Evolutionary conservation across 495 filamentous ascomycete genomes (phyloP).

Genomic region (Wilcoxina mikolae): DNA sequence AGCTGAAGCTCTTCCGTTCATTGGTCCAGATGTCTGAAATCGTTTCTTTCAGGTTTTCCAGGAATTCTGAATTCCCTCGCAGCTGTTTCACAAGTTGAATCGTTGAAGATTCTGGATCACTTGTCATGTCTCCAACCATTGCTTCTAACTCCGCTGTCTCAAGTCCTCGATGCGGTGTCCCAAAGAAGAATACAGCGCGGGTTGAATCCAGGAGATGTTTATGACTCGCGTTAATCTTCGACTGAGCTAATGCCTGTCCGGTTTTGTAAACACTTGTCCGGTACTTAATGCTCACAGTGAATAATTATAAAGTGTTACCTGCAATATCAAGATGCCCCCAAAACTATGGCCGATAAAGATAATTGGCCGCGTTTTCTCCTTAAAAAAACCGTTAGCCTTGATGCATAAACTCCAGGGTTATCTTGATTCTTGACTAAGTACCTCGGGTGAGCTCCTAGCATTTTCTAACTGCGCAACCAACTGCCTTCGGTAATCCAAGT

Average conservation of each 20-base stretch:
- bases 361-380: conserved; percentile 24
- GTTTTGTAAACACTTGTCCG: no score
- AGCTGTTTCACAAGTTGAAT: not conserved
- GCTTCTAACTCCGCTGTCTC: conserved; percentile 8
- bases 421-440: not conserved
- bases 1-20: conserved; percentile 13
- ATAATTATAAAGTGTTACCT: conserved; percentile 15
- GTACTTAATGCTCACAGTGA: not conserved
- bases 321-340: conserved; percentile 28
- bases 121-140: conserved; percentile 6
- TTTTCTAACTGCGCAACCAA: conserved; percentile 21
- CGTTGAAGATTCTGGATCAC: not conserved
- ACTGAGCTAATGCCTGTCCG: conserved; percentile 3
- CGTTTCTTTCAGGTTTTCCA: conserved; percentile 2
- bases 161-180: conserved; percentile 18
- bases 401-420: not conserved
- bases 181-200: conserved; percentile 13
- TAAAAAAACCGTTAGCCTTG: no score
- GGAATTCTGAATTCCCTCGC: conserved; percentile 8
- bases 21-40: conserved; percentile 6
- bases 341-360: conserved; percentile 31
- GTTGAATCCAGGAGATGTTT: conserved; percentile 8
- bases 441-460: conserved; percentile 15
- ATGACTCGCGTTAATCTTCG: conserved; percentile 1
- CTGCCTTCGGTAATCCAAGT: conserved; percentile 19